These are phyloP conservation scores for Fraxinus sp. DNA, from an alignment of 305 asterid species.

Conservation along the genomic window DNA sequence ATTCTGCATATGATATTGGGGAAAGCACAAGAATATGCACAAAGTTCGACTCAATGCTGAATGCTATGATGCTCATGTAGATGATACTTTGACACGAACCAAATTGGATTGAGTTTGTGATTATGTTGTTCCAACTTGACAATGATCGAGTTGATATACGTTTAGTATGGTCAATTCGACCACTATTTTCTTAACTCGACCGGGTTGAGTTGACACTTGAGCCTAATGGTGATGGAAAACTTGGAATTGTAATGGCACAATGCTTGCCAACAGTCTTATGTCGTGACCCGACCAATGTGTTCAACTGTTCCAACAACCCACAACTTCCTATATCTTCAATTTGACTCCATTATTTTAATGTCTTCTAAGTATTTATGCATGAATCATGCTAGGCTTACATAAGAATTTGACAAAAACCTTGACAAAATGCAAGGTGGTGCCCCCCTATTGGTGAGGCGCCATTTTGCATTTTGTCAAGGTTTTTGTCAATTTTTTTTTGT, in stretches of 20 bases:
- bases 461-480: no score
- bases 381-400: no score
- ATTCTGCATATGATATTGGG: not conserved
- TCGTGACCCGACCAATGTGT: not conserved
- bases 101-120: not conserved
- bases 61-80: not conserved
- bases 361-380: not conserved
- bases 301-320: slow-evolving; percentile 24
- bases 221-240: not conserved
- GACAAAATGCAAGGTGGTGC: no score
- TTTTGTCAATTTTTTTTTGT: no score
- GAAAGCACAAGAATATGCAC: not conserved
- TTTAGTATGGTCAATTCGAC: not conserved
- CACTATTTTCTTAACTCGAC: not conserved
- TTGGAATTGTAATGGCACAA: not conserved
- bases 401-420: no score
- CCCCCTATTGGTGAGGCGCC: no score
- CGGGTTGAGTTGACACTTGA: not conserved
- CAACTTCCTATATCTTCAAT: not conserved
- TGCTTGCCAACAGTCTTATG: not conserved
- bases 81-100: not conserved
- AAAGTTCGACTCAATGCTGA: not conserved
- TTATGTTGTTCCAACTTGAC: not conserved
- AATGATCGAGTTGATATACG: not conserved
- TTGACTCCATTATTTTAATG: not conserved